Evolutionary conservation across 2,329 filamentous ascomycete genomes (phyloP).

Genomic region (Aureobasidium uvarum): DNA sequence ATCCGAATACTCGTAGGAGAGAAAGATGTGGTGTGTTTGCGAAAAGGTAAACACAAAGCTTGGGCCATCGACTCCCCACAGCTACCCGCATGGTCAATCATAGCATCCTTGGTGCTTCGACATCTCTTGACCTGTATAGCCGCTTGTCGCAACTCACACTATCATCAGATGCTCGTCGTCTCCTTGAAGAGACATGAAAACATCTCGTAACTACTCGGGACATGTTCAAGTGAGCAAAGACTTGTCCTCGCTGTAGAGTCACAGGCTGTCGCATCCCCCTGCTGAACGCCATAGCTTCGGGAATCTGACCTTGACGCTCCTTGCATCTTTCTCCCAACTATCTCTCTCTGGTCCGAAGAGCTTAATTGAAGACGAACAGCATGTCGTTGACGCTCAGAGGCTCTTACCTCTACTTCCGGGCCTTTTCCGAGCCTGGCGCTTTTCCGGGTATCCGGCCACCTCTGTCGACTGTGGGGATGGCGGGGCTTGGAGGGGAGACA

Average conservation of each 20-base stretch:
- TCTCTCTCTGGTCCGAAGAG: too few relatives aligned
- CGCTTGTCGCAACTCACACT: not conserved
- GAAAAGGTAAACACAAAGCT: slow-evolving; percentile 11
- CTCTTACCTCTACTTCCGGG: not conserved
- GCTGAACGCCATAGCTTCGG: too few relatives aligned
- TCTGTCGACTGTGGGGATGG: slow-evolving; percentile 17
- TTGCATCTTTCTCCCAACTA: not conserved
- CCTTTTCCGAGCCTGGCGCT: not conserved
- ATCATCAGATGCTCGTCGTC: too few relatives aligned
- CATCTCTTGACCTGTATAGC: not conserved
- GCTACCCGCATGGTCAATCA: slow-evolving; percentile 4
- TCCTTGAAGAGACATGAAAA: too few relatives aligned
- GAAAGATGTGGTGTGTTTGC: not conserved
- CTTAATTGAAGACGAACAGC: too few relatives aligned
- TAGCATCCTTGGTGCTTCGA: not conserved
- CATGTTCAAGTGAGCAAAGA: too few relatives aligned
- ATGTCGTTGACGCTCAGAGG: too few relatives aligned
- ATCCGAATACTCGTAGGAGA: not conserved
- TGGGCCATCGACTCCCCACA: not conserved
- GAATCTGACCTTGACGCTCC: too few relatives aligned
- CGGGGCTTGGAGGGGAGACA: slow-evolving; percentile 5
- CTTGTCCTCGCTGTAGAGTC: too few relatives aligned
- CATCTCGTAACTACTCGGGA: too few relatives aligned
- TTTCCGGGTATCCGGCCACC: not conserved
- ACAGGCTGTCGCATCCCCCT: too few relatives aligned